Evolutionary conservation across 192 early-diverging fungal genomes (phyloP).

Genomic region (Gryganskiella cystojenkinii): DNA sequence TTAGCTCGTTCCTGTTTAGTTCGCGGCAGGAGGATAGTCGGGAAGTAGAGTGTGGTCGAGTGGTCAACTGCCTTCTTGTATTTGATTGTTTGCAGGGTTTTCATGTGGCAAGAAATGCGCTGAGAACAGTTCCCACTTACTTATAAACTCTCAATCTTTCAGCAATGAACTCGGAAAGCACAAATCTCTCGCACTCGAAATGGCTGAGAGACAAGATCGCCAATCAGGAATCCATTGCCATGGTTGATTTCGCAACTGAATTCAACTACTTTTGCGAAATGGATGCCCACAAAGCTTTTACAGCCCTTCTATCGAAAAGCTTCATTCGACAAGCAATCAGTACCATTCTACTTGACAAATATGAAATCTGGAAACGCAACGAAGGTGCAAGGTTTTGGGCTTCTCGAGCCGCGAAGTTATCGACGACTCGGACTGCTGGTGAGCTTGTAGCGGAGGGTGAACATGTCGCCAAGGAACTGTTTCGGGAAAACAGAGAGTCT

Average conservation of each 20-base stretch:
- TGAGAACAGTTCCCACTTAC: neutral
- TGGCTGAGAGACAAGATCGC: constrained; percentile 1
- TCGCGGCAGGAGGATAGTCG: constrained; percentile 31
- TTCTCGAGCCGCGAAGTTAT: constrained; percentile 11
- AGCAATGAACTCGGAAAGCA: neutral
- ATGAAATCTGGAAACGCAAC: constrained; percentile 26
- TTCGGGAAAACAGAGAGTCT: constrained; percentile 5
- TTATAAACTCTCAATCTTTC: neutral
- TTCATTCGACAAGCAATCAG: neutral
- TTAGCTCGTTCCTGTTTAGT: constrained; percentile 5
- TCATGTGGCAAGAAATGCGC: neutral
- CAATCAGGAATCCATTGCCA: constrained; percentile 4
- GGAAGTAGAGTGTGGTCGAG: constrained; percentile 18
- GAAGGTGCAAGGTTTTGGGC: constrained; percentile 17
- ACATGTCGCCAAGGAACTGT: constrained; percentile 12
- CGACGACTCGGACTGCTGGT: constrained; percentile 15
- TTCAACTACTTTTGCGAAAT: constrained; percentile 12
- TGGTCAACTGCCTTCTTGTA: constrained; percentile 20
- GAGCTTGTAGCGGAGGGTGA: constrained; percentile 11
- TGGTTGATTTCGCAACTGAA: constrained; percentile 12
- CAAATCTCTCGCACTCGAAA: neutral
- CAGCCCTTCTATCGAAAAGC: constrained; percentile 14
- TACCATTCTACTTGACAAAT: neutral
- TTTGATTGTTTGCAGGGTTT: constrained; percentile 1
- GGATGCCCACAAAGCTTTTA: constrained; percentile 15